phyloP scores from a whole-genome alignment of 2,329 filamentous ascomycete genomes.

The Pseudogymnoascus pannorum region DNA sequence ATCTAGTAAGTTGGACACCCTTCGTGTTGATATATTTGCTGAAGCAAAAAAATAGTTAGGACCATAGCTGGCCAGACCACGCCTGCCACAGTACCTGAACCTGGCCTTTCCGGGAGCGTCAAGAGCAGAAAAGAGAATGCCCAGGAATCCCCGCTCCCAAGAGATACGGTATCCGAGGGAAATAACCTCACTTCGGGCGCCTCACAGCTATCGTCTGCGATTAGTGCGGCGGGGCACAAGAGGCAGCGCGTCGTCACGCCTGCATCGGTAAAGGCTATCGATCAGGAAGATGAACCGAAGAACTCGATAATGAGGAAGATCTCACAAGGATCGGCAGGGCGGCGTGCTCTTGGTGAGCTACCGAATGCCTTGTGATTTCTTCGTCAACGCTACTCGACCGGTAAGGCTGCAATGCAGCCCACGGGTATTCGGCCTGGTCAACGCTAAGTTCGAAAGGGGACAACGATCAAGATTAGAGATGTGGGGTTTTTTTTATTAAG shows the following conservation, averaged over 20 bases:
- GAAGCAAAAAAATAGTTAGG: not conserved
- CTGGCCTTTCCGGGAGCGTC: constrained; percentile 11
- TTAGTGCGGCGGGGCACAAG: constrained; percentile 29
- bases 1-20: not conserved
- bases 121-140: constrained; percentile 24
- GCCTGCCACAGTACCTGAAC: not conserved
- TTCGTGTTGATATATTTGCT: not conserved
- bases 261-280: constrained; percentile 38
- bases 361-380: constrained; percentile 1
- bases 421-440: constrained; percentile 5
- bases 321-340: constrained; percentile 4
- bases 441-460: not conserved
- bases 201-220: constrained; percentile 17
- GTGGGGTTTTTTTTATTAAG: constrained; percentile 5
- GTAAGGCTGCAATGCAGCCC: constrained; percentile 7
- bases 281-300: constrained; percentile 41
- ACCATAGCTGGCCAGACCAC: not conserved
- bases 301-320: constrained; percentile 15
- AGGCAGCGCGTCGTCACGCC: constrained; percentile 41
- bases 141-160: constrained; percentile 15
- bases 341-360: constrained; percentile 1
- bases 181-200: constrained; percentile 17
- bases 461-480: constrained; percentile 5
- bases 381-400: not conserved
- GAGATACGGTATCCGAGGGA: constrained; percentile 1